Evolutionary conservation across 345 rosid species (phyloP).

Genomic region (Pseudoturritis turrita): DNA sequence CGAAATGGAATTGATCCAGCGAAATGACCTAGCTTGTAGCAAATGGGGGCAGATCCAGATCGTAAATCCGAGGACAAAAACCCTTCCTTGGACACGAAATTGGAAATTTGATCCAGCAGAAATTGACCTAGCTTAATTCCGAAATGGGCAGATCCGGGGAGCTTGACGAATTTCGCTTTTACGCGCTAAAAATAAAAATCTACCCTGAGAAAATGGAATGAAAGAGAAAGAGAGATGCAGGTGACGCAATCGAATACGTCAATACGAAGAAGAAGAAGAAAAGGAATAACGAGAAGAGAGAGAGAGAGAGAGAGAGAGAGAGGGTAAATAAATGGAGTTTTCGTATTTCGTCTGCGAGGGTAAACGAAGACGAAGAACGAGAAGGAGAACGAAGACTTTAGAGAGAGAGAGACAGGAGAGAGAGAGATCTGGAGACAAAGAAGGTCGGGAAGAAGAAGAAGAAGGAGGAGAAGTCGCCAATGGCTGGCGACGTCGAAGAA

Average conservation of each 20-base stretch:
- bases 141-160: constrained; percentile 25
- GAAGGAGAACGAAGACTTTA: constrained; percentile 14
- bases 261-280: constrained; percentile 6
- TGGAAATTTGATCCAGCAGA: constrained; percentile 7
- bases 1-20: constrained; percentile 1
- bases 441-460: neutral
- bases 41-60: constrained; percentile 3
- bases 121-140: constrained; percentile 10
- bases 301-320: neutral
- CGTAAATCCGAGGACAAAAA: neutral
- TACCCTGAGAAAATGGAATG: neutral
- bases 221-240: neutral
- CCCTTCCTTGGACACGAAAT: neutral
- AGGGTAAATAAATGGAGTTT: constrained; percentile 10
- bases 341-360: neutral
- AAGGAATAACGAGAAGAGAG: neutral
- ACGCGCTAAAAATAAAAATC: constrained; percentile 1
- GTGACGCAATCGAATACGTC: constrained; percentile 26
- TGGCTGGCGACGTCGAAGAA: constrained; percentile 36
- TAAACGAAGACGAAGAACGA: constrained; percentile 5
- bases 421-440: constrained; percentile 19
- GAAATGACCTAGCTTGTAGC: neutral
- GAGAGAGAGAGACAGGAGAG: neutral
- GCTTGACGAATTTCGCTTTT: constrained; percentile 3
- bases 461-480: constrained; percentile 32